Evolutionary conservation across 495 filamentous ascomycete genomes (phyloP).

Genomic region (Geopyxis carbonaria): DNA sequence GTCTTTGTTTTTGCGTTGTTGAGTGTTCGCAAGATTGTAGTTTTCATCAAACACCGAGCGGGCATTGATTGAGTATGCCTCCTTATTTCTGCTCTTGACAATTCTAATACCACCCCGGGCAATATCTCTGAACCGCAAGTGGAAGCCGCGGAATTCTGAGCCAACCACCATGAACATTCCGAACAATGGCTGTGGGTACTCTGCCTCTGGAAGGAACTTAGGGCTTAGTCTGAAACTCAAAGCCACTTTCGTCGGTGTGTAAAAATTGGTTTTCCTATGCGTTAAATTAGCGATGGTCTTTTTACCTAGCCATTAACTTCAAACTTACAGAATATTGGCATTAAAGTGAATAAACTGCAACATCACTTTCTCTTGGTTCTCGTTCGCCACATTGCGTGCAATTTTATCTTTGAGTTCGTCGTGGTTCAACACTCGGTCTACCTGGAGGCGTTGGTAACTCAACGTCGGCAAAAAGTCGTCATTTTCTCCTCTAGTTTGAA

Average conservation of each 20-base stretch:
- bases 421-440: conserved; percentile 63
- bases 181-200: conserved; percentile 86
- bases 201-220: conserved; percentile 67
- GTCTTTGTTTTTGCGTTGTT: conserved; percentile 99
- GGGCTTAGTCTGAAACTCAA: conserved; percentile 91
- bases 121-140: conserved; percentile 93
- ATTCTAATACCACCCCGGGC: conserved; percentile 94
- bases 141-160: conserved; percentile 91
- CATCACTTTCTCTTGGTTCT: conserved; percentile 98
- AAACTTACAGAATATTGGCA: conserved; percentile 48
- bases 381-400: conserved; percentile 59
- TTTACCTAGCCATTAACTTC: not conserved
- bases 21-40: conserved; percentile 93
- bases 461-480: conserved; percentile 71
- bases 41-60: conserved; percentile 95
- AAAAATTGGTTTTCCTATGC: conserved; percentile 87
- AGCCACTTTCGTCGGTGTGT: conserved; percentile 95
- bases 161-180: conserved; percentile 98
- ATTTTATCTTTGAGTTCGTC: conserved; percentile 63
- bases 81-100: conserved; percentile 87
- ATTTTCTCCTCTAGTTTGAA: conserved; percentile 57
- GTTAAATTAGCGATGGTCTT: conserved; percentile 2
- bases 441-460: conserved; percentile 53
- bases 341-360: conserved; percentile 93
- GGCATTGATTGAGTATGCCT: conserved; percentile 90